A percentile compares a stretch with the other conserved stretches of the same genome.
These are phyloP conservation scores for Aspergillus candidus DNA, from an alignment of 2,329 filamentous ascomycete genomes.

Conservation along the genomic window DNA sequence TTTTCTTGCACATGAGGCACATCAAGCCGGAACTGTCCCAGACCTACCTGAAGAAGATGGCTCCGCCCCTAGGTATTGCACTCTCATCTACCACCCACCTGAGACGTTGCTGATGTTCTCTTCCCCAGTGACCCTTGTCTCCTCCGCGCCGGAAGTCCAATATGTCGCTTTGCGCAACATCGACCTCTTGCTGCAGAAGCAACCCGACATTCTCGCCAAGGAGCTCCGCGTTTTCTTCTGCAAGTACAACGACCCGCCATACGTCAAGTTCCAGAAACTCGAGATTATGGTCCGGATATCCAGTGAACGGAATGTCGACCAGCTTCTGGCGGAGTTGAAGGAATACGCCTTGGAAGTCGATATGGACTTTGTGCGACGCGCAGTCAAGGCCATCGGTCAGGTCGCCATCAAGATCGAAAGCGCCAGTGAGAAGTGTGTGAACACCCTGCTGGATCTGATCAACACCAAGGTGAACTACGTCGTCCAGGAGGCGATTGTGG, in stretches of 20 bases:
- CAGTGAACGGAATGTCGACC: constrained; percentile 93
- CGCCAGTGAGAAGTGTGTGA: constrained; percentile 92
- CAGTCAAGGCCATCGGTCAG: constrained; percentile 93
- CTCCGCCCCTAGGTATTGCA: constrained; percentile 75
- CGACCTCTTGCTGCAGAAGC: constrained; percentile 88
- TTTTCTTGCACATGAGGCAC: constrained; percentile 91
- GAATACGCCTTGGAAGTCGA: constrained; percentile 98
- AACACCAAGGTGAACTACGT: constrained; percentile 98
- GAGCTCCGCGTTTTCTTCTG: constrained; percentile 98
- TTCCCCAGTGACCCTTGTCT: constrained; percentile 76
- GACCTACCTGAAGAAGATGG: constrained; percentile 97
- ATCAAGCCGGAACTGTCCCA: constrained; percentile 71
- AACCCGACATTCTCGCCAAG: constrained; percentile 94
- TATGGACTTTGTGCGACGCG: constrained; percentile 95
- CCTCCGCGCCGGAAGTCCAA: constrained; percentile 92
- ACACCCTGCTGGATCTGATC: constrained; percentile 86
- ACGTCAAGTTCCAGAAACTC: constrained; percentile 94
- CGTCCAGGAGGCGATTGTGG: constrained; percentile 96
- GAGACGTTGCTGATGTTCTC: constrained; percentile 18
- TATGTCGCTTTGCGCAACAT: constrained; percentile 97
- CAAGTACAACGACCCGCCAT: constrained; percentile 98
- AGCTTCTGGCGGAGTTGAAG: constrained; percentile 87
- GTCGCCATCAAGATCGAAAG: constrained; percentile 98
- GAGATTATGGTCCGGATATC: constrained; percentile 99
- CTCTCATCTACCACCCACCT: not conserved